A percentile compares a stretch with the other conserved stretches of the same genome.
phyloP scores from a whole-genome alignment of 2,329 filamentous ascomycete species.

The Zarea fungicola region DNA sequence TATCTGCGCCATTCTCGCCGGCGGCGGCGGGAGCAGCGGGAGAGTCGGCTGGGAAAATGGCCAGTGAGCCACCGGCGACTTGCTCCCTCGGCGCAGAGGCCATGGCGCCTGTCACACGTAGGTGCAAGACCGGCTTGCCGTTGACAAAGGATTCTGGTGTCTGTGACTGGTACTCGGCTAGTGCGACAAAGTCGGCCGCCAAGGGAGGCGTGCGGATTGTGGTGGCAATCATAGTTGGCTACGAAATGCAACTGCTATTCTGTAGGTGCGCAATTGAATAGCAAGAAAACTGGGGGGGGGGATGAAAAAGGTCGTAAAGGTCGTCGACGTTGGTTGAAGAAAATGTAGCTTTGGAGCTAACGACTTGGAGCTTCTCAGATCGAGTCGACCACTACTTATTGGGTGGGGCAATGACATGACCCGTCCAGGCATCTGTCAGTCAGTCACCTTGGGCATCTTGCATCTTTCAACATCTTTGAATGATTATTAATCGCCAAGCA shows the following conservation, averaged over 20 bases:
- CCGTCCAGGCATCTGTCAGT: too few relatives aligned
- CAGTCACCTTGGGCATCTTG: too few relatives aligned
- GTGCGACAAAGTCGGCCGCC: slow-evolving; percentile 54
- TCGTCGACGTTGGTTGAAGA: slow-evolving; percentile 19
- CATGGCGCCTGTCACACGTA: slow-evolving; percentile 51
- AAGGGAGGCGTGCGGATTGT: slow-evolving; percentile 55
- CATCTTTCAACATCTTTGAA: background rate
- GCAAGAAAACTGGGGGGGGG: too few relatives aligned
- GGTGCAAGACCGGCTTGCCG: slow-evolving; percentile 66
- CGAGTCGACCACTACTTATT: background rate
- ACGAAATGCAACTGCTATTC: too few relatives aligned
- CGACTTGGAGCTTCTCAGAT: background rate
- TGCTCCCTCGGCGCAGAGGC: slow-evolving; percentile 54
- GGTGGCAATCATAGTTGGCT: slow-evolving; percentile 37
- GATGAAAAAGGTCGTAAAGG: background rate
- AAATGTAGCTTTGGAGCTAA: slow-evolving; percentile 6
- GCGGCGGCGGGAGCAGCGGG: slow-evolving; percentile 20
- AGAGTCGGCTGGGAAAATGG: slow-evolving; percentile 43
- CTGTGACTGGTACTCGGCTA: slow-evolving; percentile 65
- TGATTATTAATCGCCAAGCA: background rate
- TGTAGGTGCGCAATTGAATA: too few relatives aligned
- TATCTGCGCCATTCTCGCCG: slow-evolving; percentile 25
- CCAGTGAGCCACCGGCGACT: slow-evolving; percentile 40
- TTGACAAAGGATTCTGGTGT: slow-evolving; percentile 69
- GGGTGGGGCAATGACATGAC: slow-evolving; percentile 12